Base-by-base conservation (phyloP, 2,329 filamentous ascomycete genomes). In the Setomelanomma holmii region DNA sequence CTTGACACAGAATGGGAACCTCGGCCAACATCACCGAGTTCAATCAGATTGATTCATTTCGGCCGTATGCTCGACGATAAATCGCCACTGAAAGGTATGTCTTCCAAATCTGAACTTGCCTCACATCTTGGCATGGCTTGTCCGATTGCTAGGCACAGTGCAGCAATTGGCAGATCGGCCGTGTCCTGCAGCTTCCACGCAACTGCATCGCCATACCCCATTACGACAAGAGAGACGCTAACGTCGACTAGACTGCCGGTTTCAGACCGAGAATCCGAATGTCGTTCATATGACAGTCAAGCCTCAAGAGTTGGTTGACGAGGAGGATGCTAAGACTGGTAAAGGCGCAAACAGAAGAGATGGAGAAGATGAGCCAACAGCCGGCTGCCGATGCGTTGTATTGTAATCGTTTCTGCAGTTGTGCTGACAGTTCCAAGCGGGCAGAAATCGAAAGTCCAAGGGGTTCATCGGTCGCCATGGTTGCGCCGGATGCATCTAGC, bases 241-340 rank as follows among this genome's bases (percentile, higher is more conserved):
- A 65, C 50, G 45, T 27, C 7, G 3, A 21, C 22, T 49, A 96
- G 91, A 93, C 61, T 93, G 90, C 68, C 89, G 86, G 55, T 91
- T 96, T 69, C 89, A 85, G 67, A 81, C 82, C 23, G 88, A 91
- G 57, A 80, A 82, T 10, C 85, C 90, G 6, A 96, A 96, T 62
- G 90, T 96, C 22, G 87, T 96, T n/a, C 92, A 96, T 75, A 96
- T 96, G 91, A 93, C 90, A 5, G 87, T 96, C 64, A 89, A 90
- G 64, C 92, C 92, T 2, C 89, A 92, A 69, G 91, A 96, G 69
- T 84, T 89, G 34, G 80, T 93, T 55, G 88, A 96, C 60, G 88
- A 96, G 58, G 91, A 95, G 67, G 86, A 88, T 62, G 86, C 89
- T 50, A 89, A 88, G 69, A 84, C 84, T 27, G 82, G 84, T 52